These are phyloP conservation scores for Chamaecrista fasciculata DNA, from an alignment of 306 rosid species.

Conservation along the genomic window DNA sequence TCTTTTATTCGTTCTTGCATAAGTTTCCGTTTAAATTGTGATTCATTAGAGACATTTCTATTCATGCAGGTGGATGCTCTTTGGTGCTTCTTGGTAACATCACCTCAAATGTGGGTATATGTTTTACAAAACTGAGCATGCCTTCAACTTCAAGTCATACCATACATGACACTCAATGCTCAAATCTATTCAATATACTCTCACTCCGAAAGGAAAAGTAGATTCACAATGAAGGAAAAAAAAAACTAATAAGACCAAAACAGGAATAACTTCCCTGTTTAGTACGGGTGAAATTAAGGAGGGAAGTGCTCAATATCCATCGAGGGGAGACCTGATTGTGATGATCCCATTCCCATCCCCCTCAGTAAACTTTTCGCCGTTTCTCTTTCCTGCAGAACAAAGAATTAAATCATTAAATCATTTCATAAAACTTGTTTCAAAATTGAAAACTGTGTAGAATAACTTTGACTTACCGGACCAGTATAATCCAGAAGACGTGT, in stretches of 20 bases:
- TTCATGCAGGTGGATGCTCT: slow-evolving; percentile 81
- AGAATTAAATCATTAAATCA: slow-evolving; percentile 2
- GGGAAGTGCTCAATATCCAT: slow-evolving; percentile 86
- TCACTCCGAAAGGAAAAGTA: too few relatives aligned
- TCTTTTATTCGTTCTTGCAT: slow-evolving; percentile 1
- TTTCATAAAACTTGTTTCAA: not conserved
- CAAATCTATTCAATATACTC: too few relatives aligned
- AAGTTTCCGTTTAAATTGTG: slow-evolving; percentile 23
- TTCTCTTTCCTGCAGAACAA: slow-evolving; percentile 79
- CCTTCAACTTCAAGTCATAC: too few relatives aligned
- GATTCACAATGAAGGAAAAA: too few relatives aligned
- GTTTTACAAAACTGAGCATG: slow-evolving; percentile 18
- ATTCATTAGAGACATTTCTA: slow-evolving; percentile 13
- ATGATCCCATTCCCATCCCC: slow-evolving; percentile 85
- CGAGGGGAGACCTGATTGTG: slow-evolving; percentile 61
- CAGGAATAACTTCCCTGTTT: slow-evolving; percentile 7
- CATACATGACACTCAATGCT: too few relatives aligned
- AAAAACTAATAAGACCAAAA: not conserved
- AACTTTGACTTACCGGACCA: slow-evolving; percentile 75
- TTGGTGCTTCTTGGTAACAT: slow-evolving; percentile 75
- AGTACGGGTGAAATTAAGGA: slow-evolving; percentile 38
- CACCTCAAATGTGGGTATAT: slow-evolving; percentile 66
- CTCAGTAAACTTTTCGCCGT: slow-evolving; percentile 83
- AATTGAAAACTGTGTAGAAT: slow-evolving; percentile 7
- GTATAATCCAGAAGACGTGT: slow-evolving; percentile 94